Evolutionary conservation across 1,284 basidiomycete genomes (phyloP).

Genomic region (Sanghuangporus baumii): DNA sequence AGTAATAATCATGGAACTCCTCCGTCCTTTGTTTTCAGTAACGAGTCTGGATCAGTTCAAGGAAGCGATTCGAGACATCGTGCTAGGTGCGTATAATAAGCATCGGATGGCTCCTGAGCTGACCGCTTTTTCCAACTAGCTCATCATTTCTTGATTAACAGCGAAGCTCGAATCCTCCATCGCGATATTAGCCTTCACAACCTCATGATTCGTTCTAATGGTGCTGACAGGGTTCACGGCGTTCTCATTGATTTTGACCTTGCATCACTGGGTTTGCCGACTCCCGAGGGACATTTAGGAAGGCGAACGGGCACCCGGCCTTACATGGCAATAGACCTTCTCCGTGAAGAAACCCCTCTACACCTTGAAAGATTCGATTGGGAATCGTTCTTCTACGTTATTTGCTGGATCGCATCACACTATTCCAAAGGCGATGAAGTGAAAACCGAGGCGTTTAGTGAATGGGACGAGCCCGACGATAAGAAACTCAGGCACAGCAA

Average conservation of each 20-base stretch:
- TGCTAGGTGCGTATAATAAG: not conserved
- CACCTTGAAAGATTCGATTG: conserved; percentile 2
- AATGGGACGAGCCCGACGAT: not conserved
- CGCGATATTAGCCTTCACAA: not conserved
- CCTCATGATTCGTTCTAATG: not conserved
- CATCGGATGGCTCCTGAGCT: not conserved
- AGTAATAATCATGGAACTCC: not conserved
- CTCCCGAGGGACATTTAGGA: not conserved
- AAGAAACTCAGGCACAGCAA: not conserved
- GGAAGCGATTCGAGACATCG: not conserved
- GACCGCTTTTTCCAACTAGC: not conserved
- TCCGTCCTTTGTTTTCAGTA: not conserved
- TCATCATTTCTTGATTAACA: not conserved
- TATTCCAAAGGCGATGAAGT: not conserved
- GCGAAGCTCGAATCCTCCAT: not conserved
- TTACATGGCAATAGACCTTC: not conserved
- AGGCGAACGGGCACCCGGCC: not conserved
- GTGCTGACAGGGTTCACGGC: not conserved
- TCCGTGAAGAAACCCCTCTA: not conserved
- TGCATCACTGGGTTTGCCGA: not conserved
- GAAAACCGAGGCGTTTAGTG: not conserved
- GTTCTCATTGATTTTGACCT: not conserved
- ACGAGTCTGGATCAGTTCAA: not conserved
- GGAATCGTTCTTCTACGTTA: conserved; percentile 1
- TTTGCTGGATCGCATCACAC: not conserved